A percentile compares a stretch with the other conserved stretches of the same genome.
These are phyloP conservation scores for Trypanosoma cruzi DNA, from an alignment of 208 protist species.

Conservation along the genomic window DNA sequence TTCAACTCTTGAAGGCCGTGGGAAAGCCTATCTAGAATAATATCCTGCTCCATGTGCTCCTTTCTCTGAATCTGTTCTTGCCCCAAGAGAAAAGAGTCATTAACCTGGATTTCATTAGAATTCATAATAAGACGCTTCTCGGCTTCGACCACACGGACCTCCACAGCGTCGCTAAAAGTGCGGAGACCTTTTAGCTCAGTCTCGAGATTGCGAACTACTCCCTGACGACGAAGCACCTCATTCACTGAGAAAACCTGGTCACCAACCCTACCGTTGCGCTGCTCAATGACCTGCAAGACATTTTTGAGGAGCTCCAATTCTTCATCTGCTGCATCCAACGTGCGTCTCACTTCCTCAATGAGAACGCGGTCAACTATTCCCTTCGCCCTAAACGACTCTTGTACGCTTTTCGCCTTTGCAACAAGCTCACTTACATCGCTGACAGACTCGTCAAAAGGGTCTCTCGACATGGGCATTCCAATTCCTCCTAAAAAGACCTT, in stretches of 20 bases:
- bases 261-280: constrained; percentile 64
- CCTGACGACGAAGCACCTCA: constrained; percentile 81
- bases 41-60: constrained; percentile 70
- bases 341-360: constrained; percentile 41
- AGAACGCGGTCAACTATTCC: constrained; percentile 50
- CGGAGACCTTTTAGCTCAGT: constrained; percentile 43
- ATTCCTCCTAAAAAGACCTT: background rate
- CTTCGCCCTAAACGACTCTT: constrained; percentile 49
- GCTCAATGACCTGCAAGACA: constrained; percentile 62
- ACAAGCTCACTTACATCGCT: constrained; percentile 60
- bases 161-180: constrained; percentile 32
- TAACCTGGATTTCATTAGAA: background rate
- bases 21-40: constrained; percentile 71
- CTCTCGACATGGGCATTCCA: constrained; percentile 24
- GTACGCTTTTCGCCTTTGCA: constrained; percentile 47
- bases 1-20: constrained; percentile 78
- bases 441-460: constrained; percentile 82
- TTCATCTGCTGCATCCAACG: constrained; percentile 49
- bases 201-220: constrained; percentile 61
- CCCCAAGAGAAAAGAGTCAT: constrained; percentile 55
- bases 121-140: background rate
- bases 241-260: constrained; percentile 82
- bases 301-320: constrained; percentile 58
- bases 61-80: constrained; percentile 65
- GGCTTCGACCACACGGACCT: constrained; percentile 17